A percentile compares a stretch with the other conserved stretches of the same genome.
These are phyloP conservation scores for Gillenia trifoliata DNA, from an alignment of 306 rosid species.

Conservation along the genomic window DNA sequence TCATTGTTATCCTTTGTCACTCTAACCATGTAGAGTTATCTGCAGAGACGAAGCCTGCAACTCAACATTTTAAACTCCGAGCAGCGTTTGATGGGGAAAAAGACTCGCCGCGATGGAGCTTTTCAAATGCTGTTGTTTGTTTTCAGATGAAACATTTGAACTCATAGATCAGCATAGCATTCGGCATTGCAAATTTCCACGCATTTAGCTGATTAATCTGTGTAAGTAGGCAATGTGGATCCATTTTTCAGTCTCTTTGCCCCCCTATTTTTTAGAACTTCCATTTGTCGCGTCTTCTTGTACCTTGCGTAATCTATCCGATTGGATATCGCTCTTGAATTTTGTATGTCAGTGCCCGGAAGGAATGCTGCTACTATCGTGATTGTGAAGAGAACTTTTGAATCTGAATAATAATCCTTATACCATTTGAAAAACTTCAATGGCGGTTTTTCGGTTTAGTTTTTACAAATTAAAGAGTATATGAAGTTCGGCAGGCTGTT, in stretches of 20 bases:
- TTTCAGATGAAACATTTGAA: slow-evolving; percentile 5
- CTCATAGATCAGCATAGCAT: not conserved
- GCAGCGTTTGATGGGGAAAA: not conserved
- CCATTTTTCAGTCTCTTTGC: not conserved
- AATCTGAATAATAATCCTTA: not conserved
- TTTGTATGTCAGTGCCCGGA: not conserved
- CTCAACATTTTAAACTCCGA: slow-evolving; percentile 5
- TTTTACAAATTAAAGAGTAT: not conserved
- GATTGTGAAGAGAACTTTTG: not conserved
- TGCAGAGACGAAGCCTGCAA: slow-evolving; percentile 26
- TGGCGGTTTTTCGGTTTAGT: not conserved
- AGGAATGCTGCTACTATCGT: not conserved
- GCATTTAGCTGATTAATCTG: not conserved
- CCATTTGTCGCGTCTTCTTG: not conserved
- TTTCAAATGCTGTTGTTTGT: not conserved
- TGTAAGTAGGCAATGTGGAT: not conserved
- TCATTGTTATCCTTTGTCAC: not conserved
- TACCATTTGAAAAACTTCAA: not conserved
- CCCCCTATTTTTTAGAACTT: not conserved
- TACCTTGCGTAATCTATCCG: not conserved
- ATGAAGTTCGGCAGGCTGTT: not conserved
- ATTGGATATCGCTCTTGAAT: not conserved
- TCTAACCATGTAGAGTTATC: slow-evolving; percentile 10
- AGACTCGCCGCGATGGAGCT: not conserved
- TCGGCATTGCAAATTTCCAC: not conserved